Evolutionary conservation across 2,329 filamentous ascomycete genomes (phyloP), one percentile per base, ranked within the genome.

Genomic region (Hymenoscyphus fructigenus): DNA sequence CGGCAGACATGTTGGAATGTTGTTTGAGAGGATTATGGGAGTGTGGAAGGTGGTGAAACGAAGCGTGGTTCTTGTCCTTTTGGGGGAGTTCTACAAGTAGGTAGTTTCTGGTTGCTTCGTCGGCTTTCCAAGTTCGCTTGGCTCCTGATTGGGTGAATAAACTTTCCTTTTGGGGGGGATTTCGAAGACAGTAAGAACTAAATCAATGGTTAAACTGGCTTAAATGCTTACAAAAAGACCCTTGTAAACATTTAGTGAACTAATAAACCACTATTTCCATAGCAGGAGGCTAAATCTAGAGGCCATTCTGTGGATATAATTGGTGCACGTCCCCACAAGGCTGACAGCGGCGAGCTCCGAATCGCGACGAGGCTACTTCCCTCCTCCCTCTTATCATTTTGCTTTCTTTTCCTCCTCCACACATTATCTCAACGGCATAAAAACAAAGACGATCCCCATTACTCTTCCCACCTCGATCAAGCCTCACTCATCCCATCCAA

Each of bases 1-100:
- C 79, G 68, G 79, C 71, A 64, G 81, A 81, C 75, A 76, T 76
- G 28, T 59, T 68, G 50, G 10, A 3, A 23, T 10, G 36, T 26
- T 2, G 9, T 14, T 53, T 53, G 47, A 53, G 20, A 14, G 20
- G 10, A 23, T 23, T 14, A 26, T 14, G 20, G 20, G 9, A 14
- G 47, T 23, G 14, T 53, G 47, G 47, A 53, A 9, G 47, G 47
- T 4, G 47, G 20, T 26, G 47, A 12, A 23, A 26, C 1, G 47
- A 12, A 23, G 14, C 1, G 20, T 53, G 20, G 20, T 53, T 53
- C 47, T 53, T 53, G 47, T 53, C 14, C 20, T 53, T 12, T 26
- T 53, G 47, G 15, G 14, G 14, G 26, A 60, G 36, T n/a, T 41
- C 20, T 36, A 20, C 38, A 53, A 17, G 17, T 20, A 57, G 34